Evolutionary conservation across 1,284 basidiomycete genomes (phyloP).

Genomic region (Pyrrhoderma noxium): DNA sequence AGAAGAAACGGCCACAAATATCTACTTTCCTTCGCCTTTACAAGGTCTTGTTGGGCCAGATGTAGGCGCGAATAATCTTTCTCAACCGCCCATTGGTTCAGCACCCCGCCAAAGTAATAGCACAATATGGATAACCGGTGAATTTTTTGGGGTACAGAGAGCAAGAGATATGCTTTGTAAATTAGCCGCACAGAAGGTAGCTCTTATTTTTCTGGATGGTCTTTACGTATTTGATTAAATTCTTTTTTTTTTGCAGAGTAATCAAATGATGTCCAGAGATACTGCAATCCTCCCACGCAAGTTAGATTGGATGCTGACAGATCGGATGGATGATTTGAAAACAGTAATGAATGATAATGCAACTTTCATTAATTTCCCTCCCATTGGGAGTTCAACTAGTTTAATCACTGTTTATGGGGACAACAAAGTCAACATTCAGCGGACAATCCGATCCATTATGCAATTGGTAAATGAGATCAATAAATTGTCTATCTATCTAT

Average conservation of each 20-base stretch:
- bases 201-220: slow-evolving; percentile 18
- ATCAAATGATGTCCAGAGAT: slow-evolving; percentile 86
- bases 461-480: slow-evolving; percentile 82
- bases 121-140: slow-evolving; percentile 93
- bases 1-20: slow-evolving; percentile 95
- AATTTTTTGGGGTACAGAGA: slow-evolving; percentile 93
- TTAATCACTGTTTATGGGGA: slow-evolving; percentile 93
- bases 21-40: slow-evolving; percentile 89
- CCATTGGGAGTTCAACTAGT: slow-evolving; percentile 86
- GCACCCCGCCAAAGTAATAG: slow-evolving; percentile 47
- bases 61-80: slow-evolving; percentile 12
- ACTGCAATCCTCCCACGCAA: slow-evolving; percentile 93
- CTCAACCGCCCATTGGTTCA: slow-evolving; percentile 6
- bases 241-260: slow-evolving; percentile 52
- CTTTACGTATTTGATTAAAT: slow-evolving; percentile 5
- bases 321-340: slow-evolving; percentile 86
- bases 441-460: slow-evolving; percentile 95
- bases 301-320: slow-evolving; percentile 95
- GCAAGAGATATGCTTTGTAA: slow-evolving; percentile 94
- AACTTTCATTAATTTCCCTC: slow-evolving; percentile 91
- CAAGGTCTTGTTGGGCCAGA: slow-evolving; percentile 78
- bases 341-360: slow-evolving; percentile 94
- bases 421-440: slow-evolving; percentile 90
- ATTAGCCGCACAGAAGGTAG: slow-evolving; percentile 80
- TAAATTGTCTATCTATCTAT: slow-evolving; percentile 30